These are phyloP conservation scores for Bauhinia variegata DNA, from an alignment of 306 rosid species.

Conservation along the genomic window DNA sequence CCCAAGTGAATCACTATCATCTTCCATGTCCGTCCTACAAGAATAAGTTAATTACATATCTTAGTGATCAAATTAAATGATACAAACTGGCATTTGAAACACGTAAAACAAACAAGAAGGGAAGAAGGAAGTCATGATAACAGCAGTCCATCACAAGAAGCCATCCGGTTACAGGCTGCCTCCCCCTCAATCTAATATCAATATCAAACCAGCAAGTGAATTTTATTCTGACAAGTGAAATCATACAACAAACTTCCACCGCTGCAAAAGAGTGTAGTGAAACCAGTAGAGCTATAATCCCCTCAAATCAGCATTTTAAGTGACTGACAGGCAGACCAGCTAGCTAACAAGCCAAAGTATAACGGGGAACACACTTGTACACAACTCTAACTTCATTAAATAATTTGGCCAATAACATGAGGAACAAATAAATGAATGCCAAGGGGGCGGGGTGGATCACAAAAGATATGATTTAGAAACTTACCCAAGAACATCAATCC, in stretches of 20 bases:
- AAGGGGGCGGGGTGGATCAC: slow-evolving; percentile 4
- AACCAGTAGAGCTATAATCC: slow-evolving; percentile 24
- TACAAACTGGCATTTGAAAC: slow-evolving; percentile 19
- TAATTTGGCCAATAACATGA: neutral
- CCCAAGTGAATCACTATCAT: slow-evolving; percentile 45
- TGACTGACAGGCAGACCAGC: too few species aligned
- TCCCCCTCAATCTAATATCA: slow-evolving; percentile 24
- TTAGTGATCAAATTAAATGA: slow-evolving; percentile 22
- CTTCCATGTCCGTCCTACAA: slow-evolving; percentile 50
- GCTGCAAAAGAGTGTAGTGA: too few species aligned
- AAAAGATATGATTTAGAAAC: slow-evolving; percentile 33
- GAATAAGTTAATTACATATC: slow-evolving; percentile 15
- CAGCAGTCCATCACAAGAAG: slow-evolving; percentile 24
- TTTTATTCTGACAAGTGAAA: neutral
- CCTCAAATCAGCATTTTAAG: slow-evolving; percentile 37
- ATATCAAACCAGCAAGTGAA: slow-evolving; percentile 22
- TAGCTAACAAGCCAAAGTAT: too few species aligned
- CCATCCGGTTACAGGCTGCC: neutral
- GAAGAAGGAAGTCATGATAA: neutral
- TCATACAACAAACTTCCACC: neutral
- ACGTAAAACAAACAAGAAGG: neutral
- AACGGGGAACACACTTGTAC: too few species aligned
- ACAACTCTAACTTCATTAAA: neutral
- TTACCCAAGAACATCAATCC: slow-evolving; percentile 58
- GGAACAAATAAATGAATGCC: slow-evolving; percentile 24